These are phyloP conservation scores for Stipa capillata DNA, from an alignment of 176 grass and related monocot species.

Conservation along the genomic window DNA sequence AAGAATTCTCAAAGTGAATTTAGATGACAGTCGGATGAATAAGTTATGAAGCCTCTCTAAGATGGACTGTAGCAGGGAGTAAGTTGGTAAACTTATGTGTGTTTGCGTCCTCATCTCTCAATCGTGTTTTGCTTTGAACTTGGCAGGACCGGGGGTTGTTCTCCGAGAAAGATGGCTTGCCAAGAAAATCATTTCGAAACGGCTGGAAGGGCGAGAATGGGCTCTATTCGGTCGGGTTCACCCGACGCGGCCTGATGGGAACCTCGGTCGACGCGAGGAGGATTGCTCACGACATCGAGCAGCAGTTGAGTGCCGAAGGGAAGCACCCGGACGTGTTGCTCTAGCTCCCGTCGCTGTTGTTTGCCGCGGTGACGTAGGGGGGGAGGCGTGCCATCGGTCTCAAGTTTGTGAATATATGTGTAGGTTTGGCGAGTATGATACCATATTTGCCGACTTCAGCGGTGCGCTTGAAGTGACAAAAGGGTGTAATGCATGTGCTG, in stretches of 20 bases:
- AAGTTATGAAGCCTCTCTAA: background rate
- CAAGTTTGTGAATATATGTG: conserved; percentile 39
- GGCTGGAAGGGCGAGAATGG: conserved; percentile 79
- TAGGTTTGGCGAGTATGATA: conserved; percentile 29
- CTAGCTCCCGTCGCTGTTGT: background rate
- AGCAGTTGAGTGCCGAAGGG: conserved; percentile 29
- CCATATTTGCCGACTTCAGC: conserved; percentile 12
- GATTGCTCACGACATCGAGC: conserved; percentile 79
- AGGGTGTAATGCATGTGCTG: background rate
- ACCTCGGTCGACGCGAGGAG: conserved; percentile 54
- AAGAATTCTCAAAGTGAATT: background rate
- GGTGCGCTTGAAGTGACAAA: conserved; percentile 16
- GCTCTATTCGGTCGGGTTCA: conserved; percentile 81
- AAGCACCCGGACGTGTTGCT: background rate
- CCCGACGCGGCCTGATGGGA: conserved; percentile 70
- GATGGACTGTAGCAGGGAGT: background rate
- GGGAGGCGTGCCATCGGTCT: background rate
- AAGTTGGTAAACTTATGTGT: too few relatives aligned
- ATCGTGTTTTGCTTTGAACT: background rate
- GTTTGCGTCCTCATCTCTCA: conserved; percentile 3
- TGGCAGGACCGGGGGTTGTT: conserved; percentile 73
- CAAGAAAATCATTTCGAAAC: conserved; percentile 68
- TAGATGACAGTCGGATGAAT: background rate
- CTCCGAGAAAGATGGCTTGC: conserved; percentile 79
- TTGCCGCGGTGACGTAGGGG: background rate